Percentiles rank a stretch among this genome's conserved stretches.
These are phyloP conservation scores for Phytopythium chamaehyphon DNA, from an alignment of 352 stramenopile genomes.

Conservation along the genomic window DNA sequence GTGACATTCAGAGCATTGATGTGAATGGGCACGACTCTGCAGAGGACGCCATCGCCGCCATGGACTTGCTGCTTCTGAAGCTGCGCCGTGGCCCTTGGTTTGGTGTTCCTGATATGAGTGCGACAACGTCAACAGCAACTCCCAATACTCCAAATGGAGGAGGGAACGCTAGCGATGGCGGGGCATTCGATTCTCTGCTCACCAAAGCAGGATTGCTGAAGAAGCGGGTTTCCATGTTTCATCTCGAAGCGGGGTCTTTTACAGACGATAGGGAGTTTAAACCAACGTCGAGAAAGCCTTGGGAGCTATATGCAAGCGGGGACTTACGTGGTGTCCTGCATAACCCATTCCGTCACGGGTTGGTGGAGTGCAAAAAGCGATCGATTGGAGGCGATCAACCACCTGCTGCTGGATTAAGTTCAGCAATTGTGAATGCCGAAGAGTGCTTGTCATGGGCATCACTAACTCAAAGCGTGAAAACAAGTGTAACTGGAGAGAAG, in stretches of 20 bases:
- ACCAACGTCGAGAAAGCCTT: conserved; percentile 46
- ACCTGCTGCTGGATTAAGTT: conserved; percentile 2
- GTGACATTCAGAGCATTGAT: conserved; percentile 70
- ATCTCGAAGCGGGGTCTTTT: conserved; percentile 13
- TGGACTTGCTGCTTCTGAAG: conserved; percentile 78
- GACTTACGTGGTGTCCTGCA: conserved; percentile 43
- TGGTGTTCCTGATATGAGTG: conserved; percentile 49
- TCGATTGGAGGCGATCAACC: conserved; percentile 2
- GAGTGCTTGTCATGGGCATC: conserved; percentile 25
- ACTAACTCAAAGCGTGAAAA: conserved; percentile 32
- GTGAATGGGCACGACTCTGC: conserved; percentile 75
- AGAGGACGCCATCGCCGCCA: conserved; percentile 75
- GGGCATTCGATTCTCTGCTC: conserved; percentile 62
- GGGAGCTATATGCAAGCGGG: conserved; percentile 66
- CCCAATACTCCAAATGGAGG: background rate
- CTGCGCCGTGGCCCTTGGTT: conserved; percentile 60
- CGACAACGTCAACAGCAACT: conserved; percentile 10
- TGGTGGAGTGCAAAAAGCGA: conserved; percentile 15
- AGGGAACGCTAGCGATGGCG: conserved; percentile 8
- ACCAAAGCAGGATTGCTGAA: conserved; percentile 45
- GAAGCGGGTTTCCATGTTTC: conserved; percentile 53
- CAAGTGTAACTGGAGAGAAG: conserved; percentile 12
- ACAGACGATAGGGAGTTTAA: conserved; percentile 5
- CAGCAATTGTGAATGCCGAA: conserved; percentile 22
- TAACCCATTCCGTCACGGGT: conserved; percentile 51